phyloP scores from a whole-genome alignment of 1,284 basidiomycete species.

The Naganishia cerealis region DNA sequence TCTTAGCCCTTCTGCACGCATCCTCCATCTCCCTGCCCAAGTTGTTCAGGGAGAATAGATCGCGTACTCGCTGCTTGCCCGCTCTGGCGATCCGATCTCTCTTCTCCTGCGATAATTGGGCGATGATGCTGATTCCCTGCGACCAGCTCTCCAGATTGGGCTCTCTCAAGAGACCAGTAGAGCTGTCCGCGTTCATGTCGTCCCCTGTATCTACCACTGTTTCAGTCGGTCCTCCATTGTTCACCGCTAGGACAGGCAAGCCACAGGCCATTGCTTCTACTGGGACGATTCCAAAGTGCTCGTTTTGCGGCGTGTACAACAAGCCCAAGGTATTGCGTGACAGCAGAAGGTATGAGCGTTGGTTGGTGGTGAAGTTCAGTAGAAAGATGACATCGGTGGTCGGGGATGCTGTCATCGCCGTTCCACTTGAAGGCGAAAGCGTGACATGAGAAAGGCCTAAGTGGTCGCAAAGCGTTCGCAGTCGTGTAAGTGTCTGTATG shows the following conservation, averaged over 20 bases:
- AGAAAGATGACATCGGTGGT: conserved; percentile 70
- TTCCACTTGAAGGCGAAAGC: conserved; percentile 35
- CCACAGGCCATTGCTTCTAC: conserved; percentile 93
- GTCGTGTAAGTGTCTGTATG: conserved; percentile 61
- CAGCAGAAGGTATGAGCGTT: conserved; percentile 73
- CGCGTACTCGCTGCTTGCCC: conserved; percentile 63
- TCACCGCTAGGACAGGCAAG: conserved; percentile 81
- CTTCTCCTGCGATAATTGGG: conserved; percentile 58
- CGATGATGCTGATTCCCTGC: conserved; percentile 64
- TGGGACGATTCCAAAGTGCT: conserved; percentile 96
- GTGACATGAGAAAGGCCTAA: conserved; percentile 60
- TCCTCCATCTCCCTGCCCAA: conserved; percentile 68
- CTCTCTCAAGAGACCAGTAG: conserved; percentile 66
- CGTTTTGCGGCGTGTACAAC: conserved; percentile 90
- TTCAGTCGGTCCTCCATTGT: conserved; percentile 89
- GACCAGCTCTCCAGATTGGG: conserved; percentile 70
- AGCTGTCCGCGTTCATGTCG: conserved; percentile 47
- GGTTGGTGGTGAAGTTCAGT: conserved; percentile 77
- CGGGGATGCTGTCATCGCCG: conserved; percentile 27
- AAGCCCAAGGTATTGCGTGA: conserved; percentile 67
- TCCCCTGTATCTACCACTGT: conserved; percentile 66
- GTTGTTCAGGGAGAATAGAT: conserved; percentile 63
- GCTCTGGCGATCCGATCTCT: conserved; percentile 59
- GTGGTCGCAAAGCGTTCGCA: conserved; percentile 62
- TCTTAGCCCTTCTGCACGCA: conserved; percentile 60